phyloP scores from a whole-genome alignment of 2,329 filamentous ascomycete genomes.

The Pseudopyrenochaeta lycopersici region DNA sequence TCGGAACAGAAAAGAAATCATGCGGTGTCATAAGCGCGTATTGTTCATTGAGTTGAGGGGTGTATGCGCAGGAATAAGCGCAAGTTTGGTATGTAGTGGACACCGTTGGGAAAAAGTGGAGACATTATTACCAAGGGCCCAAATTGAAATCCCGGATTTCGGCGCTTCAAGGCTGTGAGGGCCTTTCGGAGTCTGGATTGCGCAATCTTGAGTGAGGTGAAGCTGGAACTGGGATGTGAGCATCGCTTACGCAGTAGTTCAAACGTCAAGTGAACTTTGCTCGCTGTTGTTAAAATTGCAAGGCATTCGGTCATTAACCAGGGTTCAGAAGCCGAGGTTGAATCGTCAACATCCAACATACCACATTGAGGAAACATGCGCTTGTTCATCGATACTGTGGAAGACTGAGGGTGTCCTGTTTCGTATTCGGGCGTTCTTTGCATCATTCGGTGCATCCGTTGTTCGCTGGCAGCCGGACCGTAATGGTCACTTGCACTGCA shows the following conservation, averaged over 20 bases:
- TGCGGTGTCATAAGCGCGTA: not conserved
- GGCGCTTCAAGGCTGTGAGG: not conserved
- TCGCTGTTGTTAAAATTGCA: slow-evolving; percentile 23
- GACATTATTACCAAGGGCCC: not conserved
- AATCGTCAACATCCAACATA: not conserved
- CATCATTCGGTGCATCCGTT: slow-evolving; percentile 20
- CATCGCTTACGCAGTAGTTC: slow-evolving; percentile 24
- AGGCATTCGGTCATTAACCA: slow-evolving; percentile 14
- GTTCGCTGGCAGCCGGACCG: slow-evolving; percentile 28
- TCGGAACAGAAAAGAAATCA: slow-evolving; percentile 14
- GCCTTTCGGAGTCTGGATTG: not conserved
- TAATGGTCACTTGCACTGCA: slow-evolving; percentile 20
- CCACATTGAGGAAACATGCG: not conserved
- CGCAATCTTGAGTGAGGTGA: not conserved
- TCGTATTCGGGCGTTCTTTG: slow-evolving; percentile 20
- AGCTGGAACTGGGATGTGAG: slow-evolving; percentile 16
- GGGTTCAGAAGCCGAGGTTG: slow-evolving; percentile 13
- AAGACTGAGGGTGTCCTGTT: slow-evolving; percentile 2
- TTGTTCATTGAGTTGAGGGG: not conserved
- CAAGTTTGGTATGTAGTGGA: not conserved
- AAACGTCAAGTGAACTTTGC: slow-evolving; percentile 29
- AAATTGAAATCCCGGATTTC: not conserved
- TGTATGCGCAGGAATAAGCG: not conserved
- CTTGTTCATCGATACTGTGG: not conserved
- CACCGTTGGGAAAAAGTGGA: slow-evolving; percentile 1